These are phyloP conservation scores for Talaromyces nanjingensis DNA, from an alignment of 495 filamentous ascomycete species.

Conservation along the genomic window DNA sequence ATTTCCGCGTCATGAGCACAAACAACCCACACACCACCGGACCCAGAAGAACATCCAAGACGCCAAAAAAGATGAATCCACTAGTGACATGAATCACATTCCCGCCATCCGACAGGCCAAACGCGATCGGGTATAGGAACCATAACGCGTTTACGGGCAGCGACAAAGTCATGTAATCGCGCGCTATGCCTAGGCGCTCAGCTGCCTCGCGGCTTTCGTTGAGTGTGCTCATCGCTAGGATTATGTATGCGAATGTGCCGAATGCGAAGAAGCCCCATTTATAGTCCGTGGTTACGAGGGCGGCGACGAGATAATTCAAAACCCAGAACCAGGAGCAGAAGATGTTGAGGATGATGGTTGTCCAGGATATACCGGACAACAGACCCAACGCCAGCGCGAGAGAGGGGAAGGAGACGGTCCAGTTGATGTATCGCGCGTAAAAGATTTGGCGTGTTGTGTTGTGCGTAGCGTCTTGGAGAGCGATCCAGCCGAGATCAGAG, in stretches of 20 bases:
- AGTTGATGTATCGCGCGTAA: constrained; percentile 65
- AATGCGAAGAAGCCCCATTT: constrained; percentile 64
- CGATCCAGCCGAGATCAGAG: constrained; percentile 58
- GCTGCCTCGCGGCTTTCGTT: constrained; percentile 49
- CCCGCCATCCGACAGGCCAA: constrained; percentile 60
- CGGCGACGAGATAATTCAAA: constrained; percentile 54
- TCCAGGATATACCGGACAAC: constrained; percentile 57
- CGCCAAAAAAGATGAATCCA: constrained; percentile 63
- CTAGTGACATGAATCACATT: constrained; percentile 58
- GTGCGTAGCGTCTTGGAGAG: constrained; percentile 40
- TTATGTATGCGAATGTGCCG: constrained; percentile 50
- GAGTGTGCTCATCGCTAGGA: constrained; percentile 49
- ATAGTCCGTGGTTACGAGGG: constrained; percentile 46
- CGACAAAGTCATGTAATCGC: constrained; percentile 46
- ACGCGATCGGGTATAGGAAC: constrained; percentile 64
- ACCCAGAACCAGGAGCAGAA: constrained; percentile 59
- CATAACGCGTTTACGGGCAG: constrained; percentile 41
- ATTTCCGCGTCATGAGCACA: constrained; percentile 41
- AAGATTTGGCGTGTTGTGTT: constrained; percentile 57
- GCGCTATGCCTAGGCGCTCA: constrained; percentile 40
- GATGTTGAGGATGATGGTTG: constrained; percentile 55
- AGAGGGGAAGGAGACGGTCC: constrained; percentile 46
- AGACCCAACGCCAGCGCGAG: constrained; percentile 55
- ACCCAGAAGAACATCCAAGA: constrained; percentile 56
- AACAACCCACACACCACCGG: constrained; percentile 50